A percentile compares a stretch with the other conserved stretches of the same genome.
These are phyloP conservation scores for Aureobasidium subglaciale DNA, from an alignment of 2,329 filamentous ascomycete species.

Conservation along the genomic window DNA sequence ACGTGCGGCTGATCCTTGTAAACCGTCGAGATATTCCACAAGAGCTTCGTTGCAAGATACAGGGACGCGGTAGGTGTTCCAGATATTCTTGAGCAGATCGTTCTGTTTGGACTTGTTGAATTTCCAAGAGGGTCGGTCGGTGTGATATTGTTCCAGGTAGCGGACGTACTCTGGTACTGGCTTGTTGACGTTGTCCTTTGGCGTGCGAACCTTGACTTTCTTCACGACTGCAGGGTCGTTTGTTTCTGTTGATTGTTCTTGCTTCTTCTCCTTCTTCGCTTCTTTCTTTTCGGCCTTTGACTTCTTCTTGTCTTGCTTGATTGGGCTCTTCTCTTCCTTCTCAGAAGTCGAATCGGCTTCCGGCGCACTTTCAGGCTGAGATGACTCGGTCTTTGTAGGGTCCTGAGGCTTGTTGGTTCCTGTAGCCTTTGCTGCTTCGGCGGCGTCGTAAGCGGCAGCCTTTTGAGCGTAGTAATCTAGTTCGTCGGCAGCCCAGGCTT, in stretches of 20 bases:
- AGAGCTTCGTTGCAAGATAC: constrained; percentile 61
- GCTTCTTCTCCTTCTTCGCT: constrained; percentile 25
- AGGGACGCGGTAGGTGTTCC: constrained; percentile 65
- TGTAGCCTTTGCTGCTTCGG: constrained; percentile 22
- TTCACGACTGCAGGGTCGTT: neutral
- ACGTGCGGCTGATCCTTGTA: constrained; percentile 65
- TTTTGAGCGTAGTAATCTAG: constrained; percentile 12
- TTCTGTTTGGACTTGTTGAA: constrained; percentile 94
- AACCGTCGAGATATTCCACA: constrained; percentile 68
- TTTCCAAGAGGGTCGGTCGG: constrained; percentile 69
- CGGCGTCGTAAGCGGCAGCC: constrained; percentile 18
- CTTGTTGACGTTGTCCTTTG: constrained; percentile 16
- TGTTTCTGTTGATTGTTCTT: constrained; percentile 30
- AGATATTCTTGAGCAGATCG: constrained; percentile 73
- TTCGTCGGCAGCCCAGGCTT: constrained; percentile 39
- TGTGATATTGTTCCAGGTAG: constrained; percentile 72
- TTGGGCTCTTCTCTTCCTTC: neutral
- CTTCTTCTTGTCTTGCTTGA: constrained; percentile 27
- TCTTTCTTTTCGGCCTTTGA: constrained; percentile 7
- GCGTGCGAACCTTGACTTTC: constrained; percentile 17
- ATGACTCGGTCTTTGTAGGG: neutral
- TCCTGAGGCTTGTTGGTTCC: neutral
- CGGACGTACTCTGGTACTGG: constrained; percentile 54
- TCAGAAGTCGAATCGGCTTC: constrained; percentile 11
- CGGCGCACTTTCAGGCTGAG: neutral